Conservation (phyloP, 768 basidiomycete species). For the Amanita muscaria region DNA sequence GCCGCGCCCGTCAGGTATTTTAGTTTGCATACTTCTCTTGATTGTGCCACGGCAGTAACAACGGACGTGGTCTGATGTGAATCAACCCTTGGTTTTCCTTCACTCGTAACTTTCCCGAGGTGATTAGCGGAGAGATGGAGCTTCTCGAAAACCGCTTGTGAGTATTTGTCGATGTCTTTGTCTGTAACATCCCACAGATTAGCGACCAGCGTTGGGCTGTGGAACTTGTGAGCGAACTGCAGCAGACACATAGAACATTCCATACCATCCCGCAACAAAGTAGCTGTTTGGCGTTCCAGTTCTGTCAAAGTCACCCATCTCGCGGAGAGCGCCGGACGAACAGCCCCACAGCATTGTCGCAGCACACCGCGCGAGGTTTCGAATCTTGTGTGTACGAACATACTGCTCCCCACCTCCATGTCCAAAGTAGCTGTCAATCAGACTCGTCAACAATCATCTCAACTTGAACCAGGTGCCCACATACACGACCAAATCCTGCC, state of each 20-base stretch:
- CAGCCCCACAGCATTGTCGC: conserved; percentile 98
- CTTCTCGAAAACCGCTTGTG: conserved; percentile 73
- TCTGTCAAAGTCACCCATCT: conserved; percentile 93
- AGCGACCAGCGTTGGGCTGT: conserved; percentile 83
- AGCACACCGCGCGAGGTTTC: conserved; percentile 77
- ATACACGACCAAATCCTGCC: conserved; percentile 84
- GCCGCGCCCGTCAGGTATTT: conserved; percentile 94
- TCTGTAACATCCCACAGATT: conserved; percentile 99
- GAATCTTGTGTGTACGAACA: conserved; percentile 77
- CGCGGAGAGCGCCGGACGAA: conserved; percentile 80
- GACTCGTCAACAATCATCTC: not conserved
- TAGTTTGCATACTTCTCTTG: conserved; percentile 78
- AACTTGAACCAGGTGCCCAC: conserved; percentile 24
- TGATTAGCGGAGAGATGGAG: conserved; percentile 41
- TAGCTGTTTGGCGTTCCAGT: conserved; percentile 91
- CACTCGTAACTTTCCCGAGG: conserved; percentile 15
- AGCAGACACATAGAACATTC: not conserved
- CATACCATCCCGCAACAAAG: conserved; percentile 96
- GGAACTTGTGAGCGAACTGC: not conserved
- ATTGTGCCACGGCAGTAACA: conserved; percentile 69
- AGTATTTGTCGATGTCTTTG: conserved; percentile 91
- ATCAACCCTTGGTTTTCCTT: conserved; percentile 24
- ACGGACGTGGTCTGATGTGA: too few relatives aligned
- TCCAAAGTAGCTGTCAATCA: conserved; percentile 74
- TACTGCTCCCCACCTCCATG: conserved; percentile 97